Percentiles rank a stretch among this genome's conserved stretches.
Conservation (phyloP, 306 rosid genomes). For the Clitoria ternatea region DNA sequence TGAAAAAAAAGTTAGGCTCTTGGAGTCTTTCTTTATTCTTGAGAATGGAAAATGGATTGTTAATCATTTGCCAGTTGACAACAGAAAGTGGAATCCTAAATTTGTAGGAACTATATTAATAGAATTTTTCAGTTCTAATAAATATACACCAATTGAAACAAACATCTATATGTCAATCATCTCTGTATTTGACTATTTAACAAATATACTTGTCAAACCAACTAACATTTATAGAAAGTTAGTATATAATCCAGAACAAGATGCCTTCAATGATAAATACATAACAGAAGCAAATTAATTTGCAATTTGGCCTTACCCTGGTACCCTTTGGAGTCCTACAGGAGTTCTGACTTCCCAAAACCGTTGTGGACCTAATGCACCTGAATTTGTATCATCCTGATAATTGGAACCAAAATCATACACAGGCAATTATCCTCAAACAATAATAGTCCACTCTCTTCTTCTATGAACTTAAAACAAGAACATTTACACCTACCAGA, state of each 20-base stretch:
- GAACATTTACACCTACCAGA: slow-evolving; percentile 37
- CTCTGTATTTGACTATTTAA: not conserved
- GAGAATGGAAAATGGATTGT: not conserved
- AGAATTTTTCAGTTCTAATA: not conserved
- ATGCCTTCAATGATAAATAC: too few relatives aligned
- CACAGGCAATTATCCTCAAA: not conserved
- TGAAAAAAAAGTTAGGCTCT: not conserved
- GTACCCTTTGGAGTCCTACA: slow-evolving; percentile 14
- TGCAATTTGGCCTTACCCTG: slow-evolving; percentile 37
- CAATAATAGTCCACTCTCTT: not conserved
- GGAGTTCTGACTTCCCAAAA: slow-evolving; percentile 26
- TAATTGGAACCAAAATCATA: slow-evolving; percentile 5
- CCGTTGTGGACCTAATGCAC: slow-evolving; percentile 17
- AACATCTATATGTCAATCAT: not conserved
- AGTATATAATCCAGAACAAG: not conserved
- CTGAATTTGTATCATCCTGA: slow-evolving; percentile 43
- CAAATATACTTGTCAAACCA: not conserved
- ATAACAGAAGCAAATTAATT: not conserved
- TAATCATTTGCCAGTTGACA: not conserved
- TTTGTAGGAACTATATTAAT: not conserved
- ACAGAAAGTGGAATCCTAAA: not conserved
- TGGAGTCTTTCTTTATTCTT: not conserved
- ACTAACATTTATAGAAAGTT: not conserved
- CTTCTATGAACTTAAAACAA: slow-evolving; percentile 6
- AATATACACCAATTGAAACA: not conserved